Evolutionary conservation across 78 protist species (phyloP), one percentile per base, ranked within the genome.

Genomic region (Corallochytrium limacisporum): DNA sequence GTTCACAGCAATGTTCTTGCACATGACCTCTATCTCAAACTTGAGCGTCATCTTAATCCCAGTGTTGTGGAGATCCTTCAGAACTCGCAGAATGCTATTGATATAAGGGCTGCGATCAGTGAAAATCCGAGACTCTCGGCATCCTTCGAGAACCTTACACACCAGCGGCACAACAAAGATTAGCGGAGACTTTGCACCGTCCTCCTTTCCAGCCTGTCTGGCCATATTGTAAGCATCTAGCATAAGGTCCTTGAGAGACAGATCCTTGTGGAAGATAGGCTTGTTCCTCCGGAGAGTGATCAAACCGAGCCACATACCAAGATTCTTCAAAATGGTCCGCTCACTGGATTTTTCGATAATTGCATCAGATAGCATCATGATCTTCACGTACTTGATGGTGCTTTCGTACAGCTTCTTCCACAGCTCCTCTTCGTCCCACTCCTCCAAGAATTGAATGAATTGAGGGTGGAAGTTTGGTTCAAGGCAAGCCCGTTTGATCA

Each of bases 91-190:
- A 1, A 93, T 68, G 18, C 74, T 83, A 87, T 87, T 83, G 8
- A 78, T 33, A 97, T 97, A 94, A 5, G 98, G 99, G 71, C 90
- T 93, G 73, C 94, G 96, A 6, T 88, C 95, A 36, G 28, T 24
- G 74, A 96, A 94, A 6, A 71, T 56, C 15, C 50, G 72, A n/a
- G 40, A n/a, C n/a, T n/a, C n/a, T n/a, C n/a, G 50, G 72, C 51
- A 22, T 13, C 44, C 26, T 31, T 86, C 92, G 35, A 95, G 70
- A 9, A 93, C 77, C 78, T 95, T 87, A 28, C 84, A 54, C 3
- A 90, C 88, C 42, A 96, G 95, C 15, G 98, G 98, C 9, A 96
- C 65, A 12, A 91, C 91, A 0, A 85, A 88, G 32, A 82, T 68
- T 26, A 91, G 60, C n/a, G n/a, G n/a, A n/a, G n/a, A n/a, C n/a